Evolutionary conservation across 2,329 filamentous ascomycete species (phyloP), one percentile per base, ranked within the genome.

Genomic region (Xylariaceae sp.): DNA sequence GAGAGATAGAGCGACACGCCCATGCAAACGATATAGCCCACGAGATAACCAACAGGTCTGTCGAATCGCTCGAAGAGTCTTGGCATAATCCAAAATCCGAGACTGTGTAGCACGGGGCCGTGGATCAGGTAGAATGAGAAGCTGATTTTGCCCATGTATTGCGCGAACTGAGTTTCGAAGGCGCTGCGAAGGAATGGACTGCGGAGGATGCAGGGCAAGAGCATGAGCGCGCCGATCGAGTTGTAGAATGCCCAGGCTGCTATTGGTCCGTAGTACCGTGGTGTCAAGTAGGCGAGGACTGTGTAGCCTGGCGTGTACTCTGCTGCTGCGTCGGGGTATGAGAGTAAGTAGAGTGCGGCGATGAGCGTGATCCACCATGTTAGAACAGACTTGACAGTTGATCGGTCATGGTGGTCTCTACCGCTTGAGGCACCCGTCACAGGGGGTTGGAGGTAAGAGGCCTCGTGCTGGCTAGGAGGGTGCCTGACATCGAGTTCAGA

Each of bases 61-160:
- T 70, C 70, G 13, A 73, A 63, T 12, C 48, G 58, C 17, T 73
- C 71, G 41, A 73, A 73, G 2, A 73, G 58, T 9, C 70, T 58
- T 5, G 71, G 71, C 71, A 74, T 73, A 48, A 65, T 56, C 62
- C 62, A 66, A 57, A 64, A 65, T 11, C 63, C 63, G 10, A 64
- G 53, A 10, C 62, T 58, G 47, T 65, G 62, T 16, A 66, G 52
- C 6, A 66, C 63, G 3, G 63, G 63, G 2, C 63, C 63, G 41
- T 74, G 72, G 5, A 74, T 62, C 5, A 74, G 69, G 51, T 74
- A 74, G n/a, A 74, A 58, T 1, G 70, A 71, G 61, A 73, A 74
- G 53, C 70, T 73, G 51, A 74, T 62, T 43, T 62, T 66, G 12
- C 72, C 72, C 0, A 74, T 62, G 43, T 74, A 72, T 51, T 73